Conservation (phyloP, 2,329 filamentous ascomycete species). For the Didymella arachidicola region DNA sequence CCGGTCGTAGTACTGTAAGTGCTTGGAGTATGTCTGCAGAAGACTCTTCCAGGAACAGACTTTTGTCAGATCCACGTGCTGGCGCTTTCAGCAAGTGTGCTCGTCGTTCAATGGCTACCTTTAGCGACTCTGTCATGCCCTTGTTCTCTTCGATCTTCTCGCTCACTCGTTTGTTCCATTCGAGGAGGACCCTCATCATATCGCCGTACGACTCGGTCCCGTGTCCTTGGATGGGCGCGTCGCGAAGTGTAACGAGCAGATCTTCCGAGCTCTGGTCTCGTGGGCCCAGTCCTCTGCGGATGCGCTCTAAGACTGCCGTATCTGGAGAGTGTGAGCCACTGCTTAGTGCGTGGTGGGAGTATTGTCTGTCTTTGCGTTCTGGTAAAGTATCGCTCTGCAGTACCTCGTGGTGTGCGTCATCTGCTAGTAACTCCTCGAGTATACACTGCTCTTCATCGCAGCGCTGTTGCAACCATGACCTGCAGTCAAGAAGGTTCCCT, state of each 20-base stretch:
- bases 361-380: background rate
- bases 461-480: slow-evolving; percentile 19
- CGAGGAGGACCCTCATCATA: background rate
- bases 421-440: slow-evolving; percentile 15
- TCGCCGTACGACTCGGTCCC: background rate
- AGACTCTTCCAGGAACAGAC: background rate
- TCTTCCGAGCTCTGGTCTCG: slow-evolving; percentile 13
- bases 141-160: background rate
- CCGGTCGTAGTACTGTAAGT: slow-evolving; percentile 31
- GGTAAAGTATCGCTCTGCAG: background rate
- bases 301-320: background rate
- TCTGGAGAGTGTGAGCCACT: background rate
- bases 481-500: slow-evolving; percentile 1
- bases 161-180: background rate
- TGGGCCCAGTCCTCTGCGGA: background rate
- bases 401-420: background rate
- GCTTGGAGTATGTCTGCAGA: slow-evolving; percentile 21
- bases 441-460: slow-evolving; percentile 17
- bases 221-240: background rate
- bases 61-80: slow-evolving; percentile 5
- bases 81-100: background rate
- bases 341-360: background rate
- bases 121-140: background rate
- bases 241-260: slow-evolving; percentile 24
- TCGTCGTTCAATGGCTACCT: background rate